phyloP scores from a whole-genome alignment of 139 green algal species.

The Chlorella sp. region DNA sequence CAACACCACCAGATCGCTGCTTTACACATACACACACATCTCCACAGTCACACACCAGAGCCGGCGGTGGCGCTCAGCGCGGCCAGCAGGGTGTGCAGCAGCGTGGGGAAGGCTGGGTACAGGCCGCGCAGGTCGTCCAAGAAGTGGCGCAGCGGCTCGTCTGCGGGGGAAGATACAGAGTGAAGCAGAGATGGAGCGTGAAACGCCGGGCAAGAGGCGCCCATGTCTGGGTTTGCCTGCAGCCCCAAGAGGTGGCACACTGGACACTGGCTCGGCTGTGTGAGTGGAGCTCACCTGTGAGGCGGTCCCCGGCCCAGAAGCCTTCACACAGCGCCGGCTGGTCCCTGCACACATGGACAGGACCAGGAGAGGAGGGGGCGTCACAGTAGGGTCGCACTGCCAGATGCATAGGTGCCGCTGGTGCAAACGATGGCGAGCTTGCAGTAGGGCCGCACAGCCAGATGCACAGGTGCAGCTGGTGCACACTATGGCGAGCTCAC shows the following conservation, averaged over 20 bases:
- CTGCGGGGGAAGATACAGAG: neutral
- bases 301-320: constrained; percentile 39
- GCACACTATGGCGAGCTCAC: neutral
- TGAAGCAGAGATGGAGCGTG: no score
- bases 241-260: neutral
- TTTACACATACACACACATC: no score
- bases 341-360: neutral
- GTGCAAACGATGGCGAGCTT: neutral
- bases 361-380: neutral
- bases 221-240: neutral
- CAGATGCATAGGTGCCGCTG: neutral
- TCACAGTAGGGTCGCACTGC: neutral
- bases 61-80: constrained; percentile 38
- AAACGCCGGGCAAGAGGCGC: neutral
- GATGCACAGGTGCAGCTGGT: neutral
- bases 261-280: no score
- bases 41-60: constrained; percentile 8
- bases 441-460: neutral
- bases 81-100: constrained; percentile 58
- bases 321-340: constrained; percentile 42
- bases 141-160: constrained; percentile 57
- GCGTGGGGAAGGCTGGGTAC: constrained; percentile 60
- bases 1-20: no score
- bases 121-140: constrained; percentile 50
- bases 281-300: constrained; percentile 1